Evolutionary conservation across 768 basidiomycete species (phyloP).

Genomic region (Boletus speciosus): DNA sequence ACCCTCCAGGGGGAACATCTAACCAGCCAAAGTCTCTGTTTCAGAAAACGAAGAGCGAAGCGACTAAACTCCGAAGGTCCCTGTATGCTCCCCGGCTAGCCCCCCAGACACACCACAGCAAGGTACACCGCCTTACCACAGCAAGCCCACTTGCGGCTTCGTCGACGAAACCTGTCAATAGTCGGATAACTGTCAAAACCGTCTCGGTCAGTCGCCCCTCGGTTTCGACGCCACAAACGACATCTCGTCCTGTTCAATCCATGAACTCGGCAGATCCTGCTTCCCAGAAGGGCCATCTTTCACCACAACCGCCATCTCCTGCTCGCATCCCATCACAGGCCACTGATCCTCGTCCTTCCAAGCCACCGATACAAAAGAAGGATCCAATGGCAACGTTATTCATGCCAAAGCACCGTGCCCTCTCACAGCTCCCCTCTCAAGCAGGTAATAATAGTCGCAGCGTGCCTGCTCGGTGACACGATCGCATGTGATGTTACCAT

Average conservation of each 20-base stretch:
- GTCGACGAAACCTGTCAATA: conserved; percentile 28
- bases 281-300: conserved; percentile 26
- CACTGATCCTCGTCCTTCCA: conserved; percentile 33
- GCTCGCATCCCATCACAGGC: conserved; percentile 16
- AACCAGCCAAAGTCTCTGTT: conserved; percentile 63
- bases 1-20: conserved; percentile 35
- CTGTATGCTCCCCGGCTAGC: conserved; percentile 52
- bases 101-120: conserved; percentile 49
- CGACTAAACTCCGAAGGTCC: conserved; percentile 62
- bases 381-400: conserved; percentile 62
- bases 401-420: conserved; percentile 71
- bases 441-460: conserved; percentile 17
- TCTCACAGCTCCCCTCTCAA: conserved; percentile 50
- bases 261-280: conserved; percentile 6
- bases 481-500: neutral
- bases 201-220: conserved; percentile 40
- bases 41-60: conserved; percentile 72
- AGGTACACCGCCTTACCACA: conserved; percentile 37
- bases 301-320: conserved; percentile 20
- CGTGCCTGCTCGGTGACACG: conserved; percentile 21
- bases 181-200: conserved; percentile 51
- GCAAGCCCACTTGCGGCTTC: conserved; percentile 35
- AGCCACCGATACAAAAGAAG: conserved; percentile 47
- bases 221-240: conserved; percentile 7
- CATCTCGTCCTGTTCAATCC: conserved; percentile 35